These are phyloP conservation scores for Arthrobotrys conoides DNA, from an alignment of 2,329 filamentous ascomycete genomes.

Conservation along the genomic window DNA sequence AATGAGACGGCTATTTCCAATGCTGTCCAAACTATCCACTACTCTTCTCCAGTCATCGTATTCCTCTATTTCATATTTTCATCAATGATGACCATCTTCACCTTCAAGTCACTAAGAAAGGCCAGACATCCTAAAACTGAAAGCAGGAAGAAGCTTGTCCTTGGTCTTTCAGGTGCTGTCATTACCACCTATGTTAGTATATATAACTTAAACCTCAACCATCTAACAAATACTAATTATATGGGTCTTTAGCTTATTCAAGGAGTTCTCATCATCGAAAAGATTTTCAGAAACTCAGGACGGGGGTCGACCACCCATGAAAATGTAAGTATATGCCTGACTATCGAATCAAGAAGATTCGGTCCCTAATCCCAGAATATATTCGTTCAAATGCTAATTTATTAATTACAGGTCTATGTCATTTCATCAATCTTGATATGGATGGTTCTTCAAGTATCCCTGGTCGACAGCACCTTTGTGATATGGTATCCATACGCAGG, in stretches of 20 bases:
- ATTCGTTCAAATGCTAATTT: slow-evolving; percentile 13
- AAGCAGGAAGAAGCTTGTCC: slow-evolving; percentile 68
- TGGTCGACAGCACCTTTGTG: slow-evolving; percentile 71
- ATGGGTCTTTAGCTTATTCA: slow-evolving; percentile 36
- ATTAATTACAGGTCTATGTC: slow-evolving; percentile 70
- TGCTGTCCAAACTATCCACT: slow-evolving; percentile 69
- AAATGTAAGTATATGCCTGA: slow-evolving; percentile 51
- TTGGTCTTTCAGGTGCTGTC: slow-evolving; percentile 67
- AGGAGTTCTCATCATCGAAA: slow-evolving; percentile 25
- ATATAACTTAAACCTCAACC: background rate
- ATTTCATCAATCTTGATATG: slow-evolving; percentile 77
- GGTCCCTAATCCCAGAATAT: slow-evolving; percentile 24
- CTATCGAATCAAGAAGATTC: slow-evolving; percentile 59
- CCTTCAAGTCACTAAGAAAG: slow-evolving; percentile 70
- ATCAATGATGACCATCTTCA: slow-evolving; percentile 70
- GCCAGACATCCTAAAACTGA: slow-evolving; percentile 66
- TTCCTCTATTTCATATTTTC: slow-evolving; percentile 74
- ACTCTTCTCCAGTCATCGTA: slow-evolving; percentile 73
- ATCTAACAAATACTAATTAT: background rate
- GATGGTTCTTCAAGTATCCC: slow-evolving; percentile 73
- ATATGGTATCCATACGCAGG: slow-evolving; percentile 77
- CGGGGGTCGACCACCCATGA: slow-evolving; percentile 34
- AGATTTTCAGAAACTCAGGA: slow-evolving; percentile 5
- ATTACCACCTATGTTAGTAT: slow-evolving; percentile 68
- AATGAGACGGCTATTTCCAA: slow-evolving; percentile 39